Base-by-base conservation (phyloP, 768 basidiomycete species). In the Tylopilus plumbeoviolaceoides region DNA sequence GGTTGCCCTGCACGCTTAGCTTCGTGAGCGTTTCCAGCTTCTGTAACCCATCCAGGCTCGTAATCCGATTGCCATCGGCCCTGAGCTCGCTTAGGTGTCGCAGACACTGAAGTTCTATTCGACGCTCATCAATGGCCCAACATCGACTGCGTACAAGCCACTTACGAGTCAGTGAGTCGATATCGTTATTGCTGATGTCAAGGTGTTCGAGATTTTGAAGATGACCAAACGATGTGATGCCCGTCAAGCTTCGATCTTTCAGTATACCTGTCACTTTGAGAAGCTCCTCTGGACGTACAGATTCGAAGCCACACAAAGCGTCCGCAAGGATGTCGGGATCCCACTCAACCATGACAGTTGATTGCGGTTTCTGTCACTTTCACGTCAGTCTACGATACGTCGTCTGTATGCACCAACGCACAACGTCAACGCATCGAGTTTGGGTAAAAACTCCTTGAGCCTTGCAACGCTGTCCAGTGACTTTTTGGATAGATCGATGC, bases 401-500 rank as follows among this genome's bases (percentile, higher is more conserved):
- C 23, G 21, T 27, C 38, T 52, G 50, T 31, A 36, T 50, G 18
- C 42, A 42, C 44, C 18, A 10, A 83, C 89, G 65, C 66, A 95
- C 92, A 98, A 63, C 50, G 79, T 83, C 53, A 93, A 67, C 48
- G 78, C 70, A 62, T 91, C 90, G 36, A 98, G 75, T 51, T 75
- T 78, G 18, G 93, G 94, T 61, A 98, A 65, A 67, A 98, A 94
- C 73, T 98, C 95, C 63, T 95, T 94, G 59, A 89, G 64, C 51
- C 87, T 70, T 36, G 83, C 82, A 15, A 87, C 78, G 61, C 83
- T 84, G 46, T 87, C 86, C 25, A 84, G 66, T 20, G 73, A 73
- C 66, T 80, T 82, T 47, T 73, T 69, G 36, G 75, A 76, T 50
- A 99, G 73, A 65, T 98, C 86, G 59, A 99, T 84, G 23, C 73